Evolutionary conservation across 164 flowering plant genomes (phyloP).

Genomic region (Nymphaea colorata): DNA sequence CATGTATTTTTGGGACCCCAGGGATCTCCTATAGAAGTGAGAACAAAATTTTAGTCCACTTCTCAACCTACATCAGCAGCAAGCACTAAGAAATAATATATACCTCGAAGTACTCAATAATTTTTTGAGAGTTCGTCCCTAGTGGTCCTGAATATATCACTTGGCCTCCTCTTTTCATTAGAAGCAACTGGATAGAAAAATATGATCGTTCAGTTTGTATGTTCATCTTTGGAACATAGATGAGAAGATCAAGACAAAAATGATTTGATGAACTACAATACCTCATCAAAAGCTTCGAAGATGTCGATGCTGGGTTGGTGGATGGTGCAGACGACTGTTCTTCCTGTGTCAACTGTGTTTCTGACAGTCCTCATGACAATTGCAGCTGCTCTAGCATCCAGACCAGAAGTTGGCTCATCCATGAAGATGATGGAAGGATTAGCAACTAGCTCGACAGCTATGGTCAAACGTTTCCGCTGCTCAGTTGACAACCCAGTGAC

Average conservation of each 20-base stretch:
- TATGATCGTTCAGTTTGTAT: too few relatives aligned
- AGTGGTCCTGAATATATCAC: conserved; percentile 82
- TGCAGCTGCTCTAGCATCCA: conserved; percentile 99
- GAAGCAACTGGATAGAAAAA: conserved; percentile 31
- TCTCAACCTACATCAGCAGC: background rate
- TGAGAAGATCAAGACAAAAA: background rate
- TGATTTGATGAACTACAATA: conserved; percentile 7
- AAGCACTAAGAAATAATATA: background rate
- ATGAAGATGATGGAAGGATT: conserved; percentile 99
- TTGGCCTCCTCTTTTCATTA: conserved; percentile 96
- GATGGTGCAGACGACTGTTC: conserved; percentile 98
- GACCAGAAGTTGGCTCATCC: conserved; percentile 99
- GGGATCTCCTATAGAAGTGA: conserved; percentile 41
- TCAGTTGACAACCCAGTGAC: conserved; percentile 93
- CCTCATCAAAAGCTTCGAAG: conserved; percentile 98
- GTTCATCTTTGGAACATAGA: background rate
- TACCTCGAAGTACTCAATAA: conserved; percentile 85
- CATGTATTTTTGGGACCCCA: conserved; percentile 69
- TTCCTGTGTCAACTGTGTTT: conserved; percentile 96
- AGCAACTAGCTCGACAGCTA: conserved; percentile 98
- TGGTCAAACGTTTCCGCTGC: conserved; percentile 95
- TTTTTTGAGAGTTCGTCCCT: conserved; percentile 63
- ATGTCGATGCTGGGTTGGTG: conserved; percentile 99
- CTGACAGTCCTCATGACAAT: conserved; percentile 98
- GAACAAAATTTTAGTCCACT: background rate